Evolutionary conservation across 768 basidiomycete genomes (phyloP).

Genomic region (Suillus brevipes): DNA sequence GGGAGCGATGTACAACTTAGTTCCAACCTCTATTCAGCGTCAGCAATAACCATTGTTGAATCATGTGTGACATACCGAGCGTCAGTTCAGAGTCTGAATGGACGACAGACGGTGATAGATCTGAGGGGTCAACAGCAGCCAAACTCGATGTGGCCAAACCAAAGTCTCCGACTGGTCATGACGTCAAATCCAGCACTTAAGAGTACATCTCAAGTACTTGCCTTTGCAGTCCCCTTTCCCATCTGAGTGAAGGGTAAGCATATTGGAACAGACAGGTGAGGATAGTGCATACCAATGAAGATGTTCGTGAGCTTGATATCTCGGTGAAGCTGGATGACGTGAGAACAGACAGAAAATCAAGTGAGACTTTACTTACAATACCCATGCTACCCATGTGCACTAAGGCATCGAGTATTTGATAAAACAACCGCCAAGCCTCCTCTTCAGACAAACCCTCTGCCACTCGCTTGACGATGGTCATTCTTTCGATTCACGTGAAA

Average conservation of each 20-base stretch:
- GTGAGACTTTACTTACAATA: slow-evolving; percentile 59
- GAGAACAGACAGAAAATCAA: slow-evolving; percentile 3
- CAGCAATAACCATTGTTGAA: not conserved
- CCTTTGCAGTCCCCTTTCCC: slow-evolving; percentile 84
- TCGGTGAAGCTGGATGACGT: slow-evolving; percentile 56
- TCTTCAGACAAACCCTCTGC: slow-evolving; percentile 81
- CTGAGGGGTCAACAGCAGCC: slow-evolving; percentile 75
- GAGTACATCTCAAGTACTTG: slow-evolving; percentile 19
- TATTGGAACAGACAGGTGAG: not conserved
- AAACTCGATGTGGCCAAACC: slow-evolving; percentile 85
- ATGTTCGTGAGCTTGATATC: slow-evolving; percentile 95
- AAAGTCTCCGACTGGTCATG: slow-evolving; percentile 78
- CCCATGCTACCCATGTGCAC: slow-evolving; percentile 86
- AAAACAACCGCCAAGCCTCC: slow-evolving; percentile 87
- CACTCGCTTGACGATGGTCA: slow-evolving; percentile 49
- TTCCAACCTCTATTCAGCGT: slow-evolving; percentile 71
- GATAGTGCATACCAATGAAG: slow-evolving; percentile 73
- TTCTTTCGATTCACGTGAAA: not conserved
- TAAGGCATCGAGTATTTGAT: slow-evolving; percentile 87
- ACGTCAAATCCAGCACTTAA: not conserved
- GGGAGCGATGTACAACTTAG: slow-evolving; percentile 89
- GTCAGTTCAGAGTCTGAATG: slow-evolving; percentile 70
- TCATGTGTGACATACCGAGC: slow-evolving; percentile 46
- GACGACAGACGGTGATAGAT: slow-evolving; percentile 49
- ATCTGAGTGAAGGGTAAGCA: slow-evolving; percentile 43